Evolutionary conservation across 1,284 basidiomycete genomes (phyloP), one percentile per base, ranked within the genome.

Genomic region (Kalmanozyma brasiliensis): DNA sequence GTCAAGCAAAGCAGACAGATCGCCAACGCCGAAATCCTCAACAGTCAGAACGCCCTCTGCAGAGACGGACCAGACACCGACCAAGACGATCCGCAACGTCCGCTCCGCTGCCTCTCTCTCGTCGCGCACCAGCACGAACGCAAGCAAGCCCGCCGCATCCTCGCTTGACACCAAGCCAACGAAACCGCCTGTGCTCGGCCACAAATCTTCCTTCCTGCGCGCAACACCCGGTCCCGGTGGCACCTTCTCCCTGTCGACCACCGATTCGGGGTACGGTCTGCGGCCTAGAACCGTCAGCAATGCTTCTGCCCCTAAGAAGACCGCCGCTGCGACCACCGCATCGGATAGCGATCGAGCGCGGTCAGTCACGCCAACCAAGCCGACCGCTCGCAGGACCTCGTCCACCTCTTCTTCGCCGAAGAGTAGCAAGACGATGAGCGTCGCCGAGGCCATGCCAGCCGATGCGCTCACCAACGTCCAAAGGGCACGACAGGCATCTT

Each of bases 221-320:
- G 68, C 72, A 0, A 74, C 67, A 2, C 72, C 72, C 1, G 57
- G 56, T n/a, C 72, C 72, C 4, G 63, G 67, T 8, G 67, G 67
- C 0, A 65, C 60, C 9, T 70, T 70, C 16, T 60, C 56, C 5
- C 49, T 70, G 13, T 55, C 65, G 0, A 37, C 60, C 26, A 58
- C 58, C 7, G 45, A 60, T 20, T 53, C 53, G 0, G 52, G 57
- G 4, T 33, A 38, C 23, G 63, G 40, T 22, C 30, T 64, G 32
- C 26, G 58, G 7, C 42, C 57, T 5, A 35, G 58, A 10, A 60
- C 49, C 11, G 8, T 61, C 19, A 59, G 59, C 52, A 38, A 13
- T 2, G 44, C 44, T 11, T 55, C 46, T 8, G 22, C 8, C 8
- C 7, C 29, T 2, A 44, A 42, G 8, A 20, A 34, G 8, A 37